Evolutionary conservation across 805 yeast species (phyloP).

Genomic region (Lipomyces yamadae): DNA sequence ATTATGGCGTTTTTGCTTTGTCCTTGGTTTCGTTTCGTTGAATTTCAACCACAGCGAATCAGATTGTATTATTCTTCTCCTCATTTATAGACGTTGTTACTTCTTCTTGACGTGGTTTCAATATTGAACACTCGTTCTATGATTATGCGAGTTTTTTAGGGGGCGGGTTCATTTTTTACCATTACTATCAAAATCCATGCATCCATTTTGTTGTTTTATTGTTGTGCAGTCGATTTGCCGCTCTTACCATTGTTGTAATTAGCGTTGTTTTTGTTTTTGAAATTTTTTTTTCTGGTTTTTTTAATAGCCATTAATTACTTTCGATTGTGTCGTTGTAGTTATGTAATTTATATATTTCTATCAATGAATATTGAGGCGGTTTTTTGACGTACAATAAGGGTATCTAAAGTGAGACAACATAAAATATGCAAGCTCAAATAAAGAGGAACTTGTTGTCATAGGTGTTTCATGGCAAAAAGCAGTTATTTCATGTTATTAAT

Average conservation of each 20-base stretch:
- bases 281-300: neutral
- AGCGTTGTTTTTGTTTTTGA: neutral
- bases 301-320: neutral
- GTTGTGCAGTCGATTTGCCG: neutral
- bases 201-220: neutral
- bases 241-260: neutral
- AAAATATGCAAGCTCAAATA: no score
- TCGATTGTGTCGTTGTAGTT: neutral
- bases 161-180: neutral
- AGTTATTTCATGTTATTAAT: no score
- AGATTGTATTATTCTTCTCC: neutral
- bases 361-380: neutral
- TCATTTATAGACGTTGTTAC: conserved; percentile 3
- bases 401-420: neutral
- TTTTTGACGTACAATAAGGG: neutral
- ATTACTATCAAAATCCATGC: neutral
- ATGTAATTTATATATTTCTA: neutral
- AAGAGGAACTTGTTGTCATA: no score
- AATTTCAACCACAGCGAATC: neutral
- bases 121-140: neutral
- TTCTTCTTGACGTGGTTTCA: neutral
- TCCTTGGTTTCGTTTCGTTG: conserved; percentile 1
- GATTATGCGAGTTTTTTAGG: neutral
- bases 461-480: no score
- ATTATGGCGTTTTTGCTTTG: conserved; percentile 3